phyloP scores from a whole-genome alignment of 345 rosid species.

The Gossypium longicalyx region DNA sequence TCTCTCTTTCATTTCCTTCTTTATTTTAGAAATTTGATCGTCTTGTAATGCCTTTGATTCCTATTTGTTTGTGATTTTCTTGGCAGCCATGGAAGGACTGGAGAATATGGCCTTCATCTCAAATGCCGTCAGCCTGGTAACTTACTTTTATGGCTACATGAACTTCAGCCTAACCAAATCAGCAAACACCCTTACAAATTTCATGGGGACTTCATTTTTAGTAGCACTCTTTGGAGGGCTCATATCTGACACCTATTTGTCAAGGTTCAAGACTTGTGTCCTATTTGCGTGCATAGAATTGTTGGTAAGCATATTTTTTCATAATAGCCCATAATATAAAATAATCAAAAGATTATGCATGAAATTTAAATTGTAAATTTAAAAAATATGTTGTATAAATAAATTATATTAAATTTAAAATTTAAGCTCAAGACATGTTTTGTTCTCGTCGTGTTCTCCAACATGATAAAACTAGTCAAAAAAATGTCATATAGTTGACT shows the following conservation, averaged over 20 bases:
- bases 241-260: constrained; percentile 57
- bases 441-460: background rate
- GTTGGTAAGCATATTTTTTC: constrained; percentile 27
- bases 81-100: constrained; percentile 46
- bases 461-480: background rate
- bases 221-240: constrained; percentile 59
- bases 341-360: too few relatives aligned
- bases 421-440: background rate
- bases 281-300: constrained; percentile 48
- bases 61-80: background rate
- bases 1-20: too few relatives aligned
- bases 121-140: constrained; percentile 45
- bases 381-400: too few relatives aligned
- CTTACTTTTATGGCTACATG: constrained; percentile 57
- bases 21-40: background rate
- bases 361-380: too few relatives aligned
- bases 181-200: constrained; percentile 60
- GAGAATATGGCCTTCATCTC: constrained; percentile 60
- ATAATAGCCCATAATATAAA: too few relatives aligned
- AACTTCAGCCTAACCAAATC: constrained; percentile 60
- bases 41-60: background rate
- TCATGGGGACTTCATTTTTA: constrained; percentile 48
- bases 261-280: constrained; percentile 59
- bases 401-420: too few relatives aligned
- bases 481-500: too few relatives aligned